Evolutionary conservation across 495 filamentous ascomycete species (phyloP), one percentile per base, ranked within the genome.

Genomic region (Aspergillus panamensis): DNA sequence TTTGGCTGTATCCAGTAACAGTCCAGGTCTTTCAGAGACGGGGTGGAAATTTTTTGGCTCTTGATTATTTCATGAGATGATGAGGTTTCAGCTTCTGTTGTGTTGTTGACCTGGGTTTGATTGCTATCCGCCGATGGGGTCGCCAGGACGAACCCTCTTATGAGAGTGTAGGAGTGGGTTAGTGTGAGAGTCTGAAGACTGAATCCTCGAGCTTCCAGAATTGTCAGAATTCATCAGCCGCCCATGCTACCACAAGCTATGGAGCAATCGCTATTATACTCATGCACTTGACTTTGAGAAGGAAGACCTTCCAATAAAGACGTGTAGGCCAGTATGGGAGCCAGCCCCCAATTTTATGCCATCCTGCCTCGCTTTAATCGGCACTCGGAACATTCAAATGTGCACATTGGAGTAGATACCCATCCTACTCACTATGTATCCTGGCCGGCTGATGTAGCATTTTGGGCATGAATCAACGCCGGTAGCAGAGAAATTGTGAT

Each of bases 321-420:
- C 2, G 7, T 1, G 21, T 50, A n/a, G 48, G 48, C 48, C 48
- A 50, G 48, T 50, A 50, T 50, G 48, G 48, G n/a, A 50, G 14
- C 48, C 48, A 50, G 8, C 48, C 48, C 48, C 21, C 2, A 17
- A 17, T n/a, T n/a, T 14, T 43, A 43, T 43, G 42, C 53, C 53
- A 55, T 47, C 42, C 40, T 0, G 53, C 42, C 3, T 55, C 42
- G 17, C 53, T 47, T 21, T 55, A 21, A 14, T 55, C 42, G 1
- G 19, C 0, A 7, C 40, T 47, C 7, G 53, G 53, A 17, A 47
- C 14, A 10, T 55, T 55, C 0, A 48, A 35, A 20, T 55, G 53
- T 3, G 42, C 35, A 12, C 53, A 55, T 13, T 55, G 53, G 40
- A 3, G 29, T 14, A 19, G 53, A 55, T 6, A 35, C 42, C 53